Base-by-base conservation (phyloP, 345 rosid species). In the Cardamine chenopodiifolia region DNA sequence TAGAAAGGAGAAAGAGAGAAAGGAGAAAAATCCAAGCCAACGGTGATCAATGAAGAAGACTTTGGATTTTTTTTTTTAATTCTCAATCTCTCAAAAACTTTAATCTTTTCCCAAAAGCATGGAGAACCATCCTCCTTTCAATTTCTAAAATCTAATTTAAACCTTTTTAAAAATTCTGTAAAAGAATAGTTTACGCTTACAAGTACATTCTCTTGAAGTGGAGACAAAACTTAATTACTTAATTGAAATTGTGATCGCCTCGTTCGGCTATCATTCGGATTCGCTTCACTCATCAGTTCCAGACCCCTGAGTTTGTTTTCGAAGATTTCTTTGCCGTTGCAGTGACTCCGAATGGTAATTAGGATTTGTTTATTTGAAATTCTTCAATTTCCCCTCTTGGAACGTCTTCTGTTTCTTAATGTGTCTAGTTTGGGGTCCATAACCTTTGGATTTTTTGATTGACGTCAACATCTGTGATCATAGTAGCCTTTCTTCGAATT, bases 91-190 rank as follows among this genome's bases (percentile, higher is more conserved):
- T 50, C 18, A 59, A 1, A 67, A 42, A 28, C 7, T 12, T 3
- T 44, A 12, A 12, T 23, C 0, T 47, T 66, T 32, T 62, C 79
- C 75, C 70, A 12, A 69, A 76, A 42, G 13, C 25, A 45, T 54
- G 79, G 66, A 77, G 71, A 77, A 48, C 80, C 80, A 56, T 56
- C 63, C 50, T 76, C 39, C 17, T 58, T 54, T 23, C 10, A 5
- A 45, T 55, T 47, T 20, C 67, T 56, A 48, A 31, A 39, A 31
- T 3, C 71, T 77, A 77, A 70, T 34, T 77, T 45, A 63, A 55
- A 26, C 49, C 19, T 4, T 44, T 44, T 44, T 15, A 1, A 23
- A 44, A 12, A 2, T 13, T 18, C 12, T 45, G 31, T 35, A n/a
- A 57, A 64, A 19, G 44, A 3, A 2, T 59, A 54, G 57, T 31